Conservation (phyloP, 345 rosid species). For the Rhodomyrtus tomentosa region DNA sequence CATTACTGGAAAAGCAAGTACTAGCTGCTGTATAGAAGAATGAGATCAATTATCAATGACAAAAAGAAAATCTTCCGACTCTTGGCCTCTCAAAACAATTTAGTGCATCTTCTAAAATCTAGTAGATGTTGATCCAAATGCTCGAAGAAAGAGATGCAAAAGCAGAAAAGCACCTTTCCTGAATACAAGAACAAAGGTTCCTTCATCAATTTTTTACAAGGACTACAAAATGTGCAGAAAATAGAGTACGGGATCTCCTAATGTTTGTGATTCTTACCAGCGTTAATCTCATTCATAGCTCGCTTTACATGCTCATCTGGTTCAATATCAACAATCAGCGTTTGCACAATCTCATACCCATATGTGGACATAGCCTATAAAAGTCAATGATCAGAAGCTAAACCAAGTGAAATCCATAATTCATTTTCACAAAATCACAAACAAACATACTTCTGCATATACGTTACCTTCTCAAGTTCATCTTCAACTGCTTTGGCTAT, state of each 20-base stretch:
- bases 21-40: not conserved
- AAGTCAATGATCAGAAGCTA: not conserved
- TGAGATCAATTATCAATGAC: not conserved
- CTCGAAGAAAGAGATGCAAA: not conserved
- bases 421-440: not conserved
- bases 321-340: slow-evolving; percentile 14
- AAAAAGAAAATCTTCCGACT: not conserved
- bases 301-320: slow-evolving; percentile 20
- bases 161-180: not conserved
- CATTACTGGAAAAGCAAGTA: not conserved
- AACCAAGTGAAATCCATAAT: not conserved
- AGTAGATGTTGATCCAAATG: not conserved
- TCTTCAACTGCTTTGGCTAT: slow-evolving; percentile 30
- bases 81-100: not conserved
- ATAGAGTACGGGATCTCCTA: not conserved
- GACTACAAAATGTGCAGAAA: not conserved
- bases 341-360: slow-evolving; percentile 19
- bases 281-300: slow-evolving; percentile 19
- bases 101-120: not conserved
- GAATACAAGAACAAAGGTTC: not conserved
- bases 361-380: slow-evolving; percentile 16
- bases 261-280: slow-evolving; percentile 1
- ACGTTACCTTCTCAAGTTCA: slow-evolving; percentile 24
- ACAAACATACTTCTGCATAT: not conserved
- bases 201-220: not conserved